Conservation (phyloP, 805 yeast species). For the Brettanomyces custersianus region DNA sequence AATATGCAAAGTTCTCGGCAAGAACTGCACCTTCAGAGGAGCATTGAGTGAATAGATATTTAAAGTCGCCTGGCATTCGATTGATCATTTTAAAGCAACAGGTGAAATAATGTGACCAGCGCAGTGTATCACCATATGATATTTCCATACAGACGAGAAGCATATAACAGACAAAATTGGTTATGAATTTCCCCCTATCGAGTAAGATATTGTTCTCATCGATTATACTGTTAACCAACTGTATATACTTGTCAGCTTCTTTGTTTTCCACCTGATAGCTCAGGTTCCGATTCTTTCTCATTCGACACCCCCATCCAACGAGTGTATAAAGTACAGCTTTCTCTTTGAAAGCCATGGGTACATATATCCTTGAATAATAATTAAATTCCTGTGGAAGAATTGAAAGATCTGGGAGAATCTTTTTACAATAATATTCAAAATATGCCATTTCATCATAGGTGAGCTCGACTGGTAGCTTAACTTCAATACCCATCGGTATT, state of each 20-base stretch:
- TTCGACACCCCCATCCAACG: slow-evolving; percentile 45
- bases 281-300: slow-evolving; percentile 12
- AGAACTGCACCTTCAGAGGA: slow-evolving; percentile 26
- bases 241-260: slow-evolving; percentile 12
- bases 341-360: slow-evolving; percentile 44
- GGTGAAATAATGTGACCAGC: slow-evolving; percentile 28
- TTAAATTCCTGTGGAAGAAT: slow-evolving; percentile 40
- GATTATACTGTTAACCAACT: slow-evolving; percentile 8
- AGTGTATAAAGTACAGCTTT: slow-evolving; percentile 39
- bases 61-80: slow-evolving; percentile 20
- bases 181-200: slow-evolving; percentile 15
- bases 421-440: slow-evolving; percentile 38
- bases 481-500: slow-evolving; percentile 8
- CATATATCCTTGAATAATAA: slow-evolving; percentile 41
- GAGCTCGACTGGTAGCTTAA: slow-evolving; percentile 14
- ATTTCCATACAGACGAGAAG: slow-evolving; percentile 25
- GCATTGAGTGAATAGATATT: slow-evolving; percentile 21
- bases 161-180: slow-evolving; percentile 22
- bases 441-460: slow-evolving; percentile 17
- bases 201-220: slow-evolving; percentile 6
- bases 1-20: slow-evolving; percentile 30
- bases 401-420: slow-evolving; percentile 37
- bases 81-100: slow-evolving; percentile 19
- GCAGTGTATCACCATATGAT: slow-evolving; percentile 22
- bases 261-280: slow-evolving; percentile 15